Base-by-base conservation (phyloP, 495 filamentous ascomycete species). In the Echria macrotheca region DNA sequence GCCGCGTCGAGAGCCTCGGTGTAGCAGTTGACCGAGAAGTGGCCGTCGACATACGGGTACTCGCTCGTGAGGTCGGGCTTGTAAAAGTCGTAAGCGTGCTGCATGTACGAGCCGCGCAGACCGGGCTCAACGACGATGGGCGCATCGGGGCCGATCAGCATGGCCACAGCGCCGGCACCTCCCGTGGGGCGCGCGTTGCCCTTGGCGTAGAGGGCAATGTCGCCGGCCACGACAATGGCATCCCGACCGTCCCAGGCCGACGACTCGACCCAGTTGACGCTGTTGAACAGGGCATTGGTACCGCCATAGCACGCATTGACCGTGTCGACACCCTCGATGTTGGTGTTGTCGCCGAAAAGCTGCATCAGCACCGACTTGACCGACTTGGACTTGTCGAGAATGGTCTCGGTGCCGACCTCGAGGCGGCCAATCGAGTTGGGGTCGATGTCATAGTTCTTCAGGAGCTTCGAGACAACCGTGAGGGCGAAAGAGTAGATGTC, bases 321-420 rank as follows among this genome's bases (percentile, higher is more conserved):
- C 21, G 85, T 96, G 70, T 98, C 93, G 24, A 97, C 82, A 69
- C 93, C 93, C 74, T 97, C 94, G 37, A 98, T 76, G 74, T 95
- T 96, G 76, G 83, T 89, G 63, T 84, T 85, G 39, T 83, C 75
- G 62, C 84, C 79, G 60, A 98, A 96, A 22, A 98, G 78, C 73
- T 96, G 93, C 93, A 98, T 98, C 54, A 97, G 72, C 42, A 98
- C 91, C n/a, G 91, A 87, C 81, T 98, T 98, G 77, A 98, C 93
- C 22, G 94, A 97, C 79, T 98, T 98, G 58, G 93, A 97, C 80
- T 98, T 98, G 79, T 98, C 93, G 63, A 98, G 78, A 32, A 98
- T 79, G 43, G 93, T 98, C 82, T 98, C 93, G 44, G 93, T 98
- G 62, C 93, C 93, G 57, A 98, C 93, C 73, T 98, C 93, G 57